phyloP scores from a whole-genome alignment of 768 basidiomycete species.

The Crassisporium funariophilum region DNA sequence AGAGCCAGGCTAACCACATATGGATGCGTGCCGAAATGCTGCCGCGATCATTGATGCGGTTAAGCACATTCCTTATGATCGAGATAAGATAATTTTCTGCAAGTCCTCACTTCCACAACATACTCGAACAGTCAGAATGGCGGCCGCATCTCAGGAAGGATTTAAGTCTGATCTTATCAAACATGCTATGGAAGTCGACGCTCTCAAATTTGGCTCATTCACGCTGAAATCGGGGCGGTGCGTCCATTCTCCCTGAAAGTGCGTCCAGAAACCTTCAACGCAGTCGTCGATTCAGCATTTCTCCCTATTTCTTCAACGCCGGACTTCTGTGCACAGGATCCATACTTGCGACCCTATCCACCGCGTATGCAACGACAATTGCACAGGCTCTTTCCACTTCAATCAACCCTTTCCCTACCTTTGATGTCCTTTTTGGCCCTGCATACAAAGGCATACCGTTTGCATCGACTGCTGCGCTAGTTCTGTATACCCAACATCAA shows the following conservation, averaged over 20 bases:
- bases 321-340: slow-evolving; percentile 84
- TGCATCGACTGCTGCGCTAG: slow-evolving; percentile 80
- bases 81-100: too few relatives aligned
- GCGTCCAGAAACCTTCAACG: slow-evolving; percentile 6
- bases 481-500: slow-evolving; percentile 66
- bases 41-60: too few relatives aligned
- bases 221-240: slow-evolving; percentile 95
- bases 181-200: slow-evolving; percentile 66
- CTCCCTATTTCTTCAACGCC: slow-evolving; percentile 98
- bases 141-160: slow-evolving; percentile 33
- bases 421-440: slow-evolving; percentile 93
- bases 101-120: too few relatives aligned
- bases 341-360: slow-evolving; percentile 73
- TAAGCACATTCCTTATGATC: too few relatives aligned
- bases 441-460: slow-evolving; percentile 98
- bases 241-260: slow-evolving; percentile 26
- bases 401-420: slow-evolving; percentile 35
- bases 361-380: slow-evolving; percentile 85
- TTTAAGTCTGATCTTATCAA: slow-evolving; percentile 71
- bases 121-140: slow-evolving; percentile 24
- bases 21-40: too few relatives aligned
- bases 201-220: slow-evolving; percentile 89
- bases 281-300: slow-evolving; percentile 50
- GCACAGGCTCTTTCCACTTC: slow-evolving; percentile 44
- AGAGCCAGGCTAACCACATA: too few relatives aligned